phyloP scores from a whole-genome alignment of 139 green algal genomes.

The Micractinium sp. region DNA sequence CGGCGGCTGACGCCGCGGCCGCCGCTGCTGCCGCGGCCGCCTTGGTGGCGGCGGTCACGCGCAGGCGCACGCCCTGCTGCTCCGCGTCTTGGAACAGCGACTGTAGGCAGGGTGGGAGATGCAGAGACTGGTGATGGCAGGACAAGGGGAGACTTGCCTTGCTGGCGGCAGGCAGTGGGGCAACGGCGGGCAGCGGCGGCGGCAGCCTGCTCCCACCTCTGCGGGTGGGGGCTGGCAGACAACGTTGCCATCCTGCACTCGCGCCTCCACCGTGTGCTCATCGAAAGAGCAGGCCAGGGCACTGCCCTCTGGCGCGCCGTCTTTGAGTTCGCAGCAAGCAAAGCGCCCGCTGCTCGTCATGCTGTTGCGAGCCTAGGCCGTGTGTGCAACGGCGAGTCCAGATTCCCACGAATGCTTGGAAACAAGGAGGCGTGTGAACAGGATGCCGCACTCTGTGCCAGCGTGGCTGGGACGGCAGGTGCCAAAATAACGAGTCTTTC shows the following conservation, averaged over 20 bases:
- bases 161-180: too few relatives aligned
- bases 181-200: not conserved
- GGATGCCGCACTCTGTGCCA: too few relatives aligned
- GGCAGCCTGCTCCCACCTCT: not conserved
- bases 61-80: slow-evolving; percentile 27
- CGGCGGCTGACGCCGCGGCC: not conserved
- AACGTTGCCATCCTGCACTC: not conserved
- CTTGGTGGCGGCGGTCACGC: not conserved
- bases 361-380: too few relatives aligned
- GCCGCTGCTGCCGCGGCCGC: not conserved
- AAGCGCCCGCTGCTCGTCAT: not conserved
- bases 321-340: not conserved
- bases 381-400: too few relatives aligned
- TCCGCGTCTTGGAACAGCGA: slow-evolving; percentile 7
- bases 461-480: too few relatives aligned
- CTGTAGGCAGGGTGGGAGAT: not conserved
- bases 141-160: too few relatives aligned
- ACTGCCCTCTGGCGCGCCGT: not conserved
- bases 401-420: too few relatives aligned
- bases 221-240: not conserved
- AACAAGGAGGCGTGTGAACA: too few relatives aligned
- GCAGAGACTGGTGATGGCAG: not conserved
- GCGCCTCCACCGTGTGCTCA: not conserved
- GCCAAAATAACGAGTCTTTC: too few relatives aligned
- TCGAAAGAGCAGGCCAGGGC: slow-evolving; percentile 6